Percentiles rank a stretch among this genome's conserved stretches.
Evolutionary conservation across 2,329 filamentous ascomycete genomes (phyloP).

Genomic region (Epichloe uncinata): DNA sequence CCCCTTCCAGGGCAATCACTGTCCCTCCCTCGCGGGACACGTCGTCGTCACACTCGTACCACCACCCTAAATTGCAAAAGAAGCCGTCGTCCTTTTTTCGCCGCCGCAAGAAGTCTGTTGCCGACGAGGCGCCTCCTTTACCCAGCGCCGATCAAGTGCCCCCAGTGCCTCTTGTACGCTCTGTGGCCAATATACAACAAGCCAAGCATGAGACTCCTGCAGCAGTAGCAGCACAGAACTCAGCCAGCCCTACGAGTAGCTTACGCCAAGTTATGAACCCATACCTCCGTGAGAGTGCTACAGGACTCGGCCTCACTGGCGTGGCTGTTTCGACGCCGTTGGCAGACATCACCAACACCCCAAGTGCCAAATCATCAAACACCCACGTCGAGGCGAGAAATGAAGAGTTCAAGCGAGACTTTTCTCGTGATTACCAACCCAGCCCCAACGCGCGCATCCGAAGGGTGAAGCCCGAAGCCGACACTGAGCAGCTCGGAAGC

Average conservation of each 20-base stretch:
- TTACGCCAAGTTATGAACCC: constrained; percentile 78
- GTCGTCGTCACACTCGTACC: constrained; percentile 29
- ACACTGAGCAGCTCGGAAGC: constrained; percentile 10
- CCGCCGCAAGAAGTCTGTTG: constrained; percentile 78
- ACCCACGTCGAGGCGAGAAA: constrained; percentile 16
- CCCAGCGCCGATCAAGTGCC: constrained; percentile 31
- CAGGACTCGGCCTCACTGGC: constrained; percentile 19
- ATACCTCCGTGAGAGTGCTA: constrained; percentile 38
- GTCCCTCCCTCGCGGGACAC: constrained; percentile 37
- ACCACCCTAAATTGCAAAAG: constrained; percentile 55
- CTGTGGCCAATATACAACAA: constrained; percentile 17
- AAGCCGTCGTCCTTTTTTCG: constrained; percentile 97
- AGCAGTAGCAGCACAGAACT: constrained; percentile 13
- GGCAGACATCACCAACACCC: constrained; percentile 15
- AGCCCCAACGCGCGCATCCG: constrained; percentile 59
- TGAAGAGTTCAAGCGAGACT: constrained; percentile 38
- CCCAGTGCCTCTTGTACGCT: constrained; percentile 24
- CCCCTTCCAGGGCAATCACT: constrained; percentile 30
- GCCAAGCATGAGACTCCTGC: constrained; percentile 17
- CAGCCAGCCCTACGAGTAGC: constrained; percentile 59
- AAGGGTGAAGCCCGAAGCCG: constrained; percentile 38
- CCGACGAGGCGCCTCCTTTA: constrained; percentile 53
- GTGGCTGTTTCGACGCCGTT: constrained; percentile 8
- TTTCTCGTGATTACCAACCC: constrained; percentile 65
- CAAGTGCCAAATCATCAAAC: constrained; percentile 5